Base-by-base conservation (phyloP, 2,329 filamentous ascomycete genomes). In the Ustulina deusta region DNA sequence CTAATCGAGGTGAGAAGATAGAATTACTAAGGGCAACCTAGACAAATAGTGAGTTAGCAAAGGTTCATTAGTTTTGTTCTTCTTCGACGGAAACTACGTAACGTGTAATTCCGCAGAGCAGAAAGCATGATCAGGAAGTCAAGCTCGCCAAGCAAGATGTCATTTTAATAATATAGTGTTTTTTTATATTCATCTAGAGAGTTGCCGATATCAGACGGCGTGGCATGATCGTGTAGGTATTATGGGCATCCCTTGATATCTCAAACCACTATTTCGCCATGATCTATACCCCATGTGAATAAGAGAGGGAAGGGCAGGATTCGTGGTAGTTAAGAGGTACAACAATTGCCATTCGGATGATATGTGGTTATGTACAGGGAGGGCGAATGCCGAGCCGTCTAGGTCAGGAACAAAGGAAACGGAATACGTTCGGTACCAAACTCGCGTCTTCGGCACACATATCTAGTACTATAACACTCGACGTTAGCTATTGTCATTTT, bases 301-400 rank as follows among this genome's bases (percentile, higher is more conserved):
- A 3, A 34, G n/a, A 46, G 36, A n/a, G 3, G 36, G 25, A 38
- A 10, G 15, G 13, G 44, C 38, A 15, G 6, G 4, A 49, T 7
- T 25, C 17, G 22, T 63, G 32, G 40, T 32, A 48, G 15, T 40
- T 54, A 17, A 58, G 56, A 27, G 52, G 10, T 46, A n/a, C 51
- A 58, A 63, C 40, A 61, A 49, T 58, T 67, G 55, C 40, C 42
- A 61, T 66, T 67, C 40, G 42, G 63, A 60, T 63, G 36, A 59
- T 40, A 65, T 65, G 55, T 64, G 40, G 57, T 63, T 75, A 75
- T 75, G 70, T 75, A 76, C 73, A 75, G 58, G 61, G 62, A 62
- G 44, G 56, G 42, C 60, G 52, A 59, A 68, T 63, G 48, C 67
- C 58, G 65, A 65, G 65, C 62, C 56, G 46, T 72, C 70, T 72